These are phyloP conservation scores for Vickermania spadyakhi DNA, from an alignment of 208 protist genomes.

Conservation along the genomic window DNA sequence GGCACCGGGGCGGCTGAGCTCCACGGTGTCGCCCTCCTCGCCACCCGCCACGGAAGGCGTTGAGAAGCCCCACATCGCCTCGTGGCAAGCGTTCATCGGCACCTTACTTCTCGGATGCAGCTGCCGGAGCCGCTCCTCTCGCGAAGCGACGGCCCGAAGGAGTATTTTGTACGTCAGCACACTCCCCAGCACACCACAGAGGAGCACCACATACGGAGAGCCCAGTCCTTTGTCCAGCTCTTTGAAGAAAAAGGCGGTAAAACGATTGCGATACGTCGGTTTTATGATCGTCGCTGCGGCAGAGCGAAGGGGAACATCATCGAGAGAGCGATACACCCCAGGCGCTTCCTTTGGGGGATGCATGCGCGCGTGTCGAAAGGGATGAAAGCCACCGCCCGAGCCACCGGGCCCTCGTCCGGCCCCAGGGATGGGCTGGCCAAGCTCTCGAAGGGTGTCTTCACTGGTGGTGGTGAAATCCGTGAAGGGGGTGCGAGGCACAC, in stretches of 20 bases:
- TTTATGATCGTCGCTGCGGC: too few relatives aligned
- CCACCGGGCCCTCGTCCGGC: too few relatives aligned
- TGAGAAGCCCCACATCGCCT: slow-evolving; percentile 64
- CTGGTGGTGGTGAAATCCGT: too few relatives aligned
- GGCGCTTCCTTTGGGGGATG: too few relatives aligned
- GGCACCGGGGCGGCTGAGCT: slow-evolving; percentile 6
- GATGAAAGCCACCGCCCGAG: too few relatives aligned
- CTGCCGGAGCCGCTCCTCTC: slow-evolving; percentile 29
- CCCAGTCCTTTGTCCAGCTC: slow-evolving; percentile 71
- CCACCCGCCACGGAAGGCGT: slow-evolving; percentile 3
- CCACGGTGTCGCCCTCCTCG: slow-evolving; percentile 4
- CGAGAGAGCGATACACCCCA: too few relatives aligned
- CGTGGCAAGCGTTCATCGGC: slow-evolving; percentile 57
- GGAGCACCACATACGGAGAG: slow-evolving; percentile 62
- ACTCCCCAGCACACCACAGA: slow-evolving; percentile 31
- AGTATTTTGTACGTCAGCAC: slow-evolving; percentile 50
- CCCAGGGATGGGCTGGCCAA: too few relatives aligned
- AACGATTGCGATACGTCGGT: slow-evolving; percentile 41
- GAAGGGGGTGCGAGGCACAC: too few relatives aligned
- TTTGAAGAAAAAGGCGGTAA: slow-evolving; percentile 69
- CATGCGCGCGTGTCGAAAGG: too few relatives aligned
- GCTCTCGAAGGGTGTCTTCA: too few relatives aligned
- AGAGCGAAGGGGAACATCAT: too few relatives aligned
- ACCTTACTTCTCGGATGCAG: slow-evolving; percentile 39
- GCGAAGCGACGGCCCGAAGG: slow-evolving; percentile 40